phyloP scores from a whole-genome alignment of 371 early-diverging fungal genomes.

The Rhizomucor pusillus region DNA sequence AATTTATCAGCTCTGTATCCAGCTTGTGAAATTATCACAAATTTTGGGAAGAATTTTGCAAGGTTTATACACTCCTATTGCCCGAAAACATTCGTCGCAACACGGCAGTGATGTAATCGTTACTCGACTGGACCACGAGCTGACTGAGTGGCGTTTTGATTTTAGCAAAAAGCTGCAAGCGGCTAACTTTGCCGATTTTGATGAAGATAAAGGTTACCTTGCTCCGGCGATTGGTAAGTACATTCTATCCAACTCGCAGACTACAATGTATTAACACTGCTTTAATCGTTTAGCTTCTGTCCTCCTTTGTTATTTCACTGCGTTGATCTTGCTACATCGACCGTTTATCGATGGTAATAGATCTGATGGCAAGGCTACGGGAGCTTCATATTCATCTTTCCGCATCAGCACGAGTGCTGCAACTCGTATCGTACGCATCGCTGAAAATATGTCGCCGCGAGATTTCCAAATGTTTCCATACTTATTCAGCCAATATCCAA shows the following conservation, averaged over 20 bases:
- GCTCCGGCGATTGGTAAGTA: constrained; percentile 40
- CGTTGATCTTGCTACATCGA: constrained; percentile 42
- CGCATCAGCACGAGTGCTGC: constrained; percentile 49
- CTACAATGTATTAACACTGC: too few relatives aligned
- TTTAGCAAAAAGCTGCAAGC: constrained; percentile 35
- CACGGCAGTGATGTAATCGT: constrained; percentile 45
- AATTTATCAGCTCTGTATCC: constrained; percentile 41
- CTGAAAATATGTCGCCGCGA: constrained; percentile 31
- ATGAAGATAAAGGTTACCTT: constrained; percentile 35
- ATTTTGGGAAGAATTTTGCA: constrained; percentile 45
- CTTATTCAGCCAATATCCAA: constrained; percentile 41
- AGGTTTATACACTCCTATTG: constrained; percentile 45
- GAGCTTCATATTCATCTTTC: constrained; percentile 40
- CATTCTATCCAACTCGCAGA: constrained; percentile 2
- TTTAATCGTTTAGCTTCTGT: constrained; percentile 34
- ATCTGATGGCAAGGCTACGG: constrained; percentile 2
- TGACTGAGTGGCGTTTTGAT: constrained; percentile 47
- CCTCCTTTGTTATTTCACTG: constrained; percentile 35
- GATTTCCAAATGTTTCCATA: constrained; percentile 50
- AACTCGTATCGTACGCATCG: constrained; percentile 37
- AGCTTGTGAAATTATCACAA: constrained; percentile 43
- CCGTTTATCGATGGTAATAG: constrained; percentile 36
- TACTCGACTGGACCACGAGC: constrained; percentile 37
- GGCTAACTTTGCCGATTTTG: constrained; percentile 34
- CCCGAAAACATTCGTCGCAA: constrained; percentile 30